Evolutionary conservation across 208 protist species (phyloP).

Genomic region (Novymonas esmeraldas): DNA sequence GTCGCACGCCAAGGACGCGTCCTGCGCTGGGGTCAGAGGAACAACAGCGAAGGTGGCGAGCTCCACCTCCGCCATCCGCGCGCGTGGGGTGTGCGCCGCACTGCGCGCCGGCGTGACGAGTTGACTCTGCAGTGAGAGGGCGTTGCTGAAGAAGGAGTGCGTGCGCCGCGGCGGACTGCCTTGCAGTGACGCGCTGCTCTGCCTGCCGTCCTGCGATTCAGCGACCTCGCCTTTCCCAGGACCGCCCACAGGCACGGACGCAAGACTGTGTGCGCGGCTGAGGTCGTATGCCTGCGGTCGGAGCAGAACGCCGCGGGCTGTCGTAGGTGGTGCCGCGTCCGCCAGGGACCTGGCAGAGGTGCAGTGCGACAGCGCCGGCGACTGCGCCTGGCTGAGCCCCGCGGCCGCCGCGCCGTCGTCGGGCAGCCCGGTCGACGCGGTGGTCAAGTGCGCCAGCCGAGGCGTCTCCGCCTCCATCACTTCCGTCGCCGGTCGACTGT

Average conservation of each 20-base stretch:
- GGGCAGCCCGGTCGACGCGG: neutral
- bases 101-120: conserved; percentile 10
- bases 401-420: conserved; percentile 3
- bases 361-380: neutral
- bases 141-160: conserved; percentile 15
- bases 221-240: neutral
- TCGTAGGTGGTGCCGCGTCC: neutral
- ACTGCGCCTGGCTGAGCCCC: conserved; percentile 6
- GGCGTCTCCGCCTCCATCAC: conserved; percentile 18
- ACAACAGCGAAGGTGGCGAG: conserved; percentile 14
- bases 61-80: neutral
- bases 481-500: neutral
- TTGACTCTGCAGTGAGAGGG: conserved; percentile 17
- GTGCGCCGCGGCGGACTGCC: conserved; percentile 6
- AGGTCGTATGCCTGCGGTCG: neutral
- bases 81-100: conserved; percentile 17
- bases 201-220: neutral
- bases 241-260: neutral
- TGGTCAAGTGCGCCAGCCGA: conserved; percentile 14
- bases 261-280: neutral
- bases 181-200: neutral
- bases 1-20: neutral
- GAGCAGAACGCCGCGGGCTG: neutral
- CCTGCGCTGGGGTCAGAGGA: conserved; percentile 8
- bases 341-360: neutral